Evolutionary conservation across 331 rosid species (phyloP), one percentile per base, ranked within the genome.

Genomic region (Rosa hybrid): DNA sequence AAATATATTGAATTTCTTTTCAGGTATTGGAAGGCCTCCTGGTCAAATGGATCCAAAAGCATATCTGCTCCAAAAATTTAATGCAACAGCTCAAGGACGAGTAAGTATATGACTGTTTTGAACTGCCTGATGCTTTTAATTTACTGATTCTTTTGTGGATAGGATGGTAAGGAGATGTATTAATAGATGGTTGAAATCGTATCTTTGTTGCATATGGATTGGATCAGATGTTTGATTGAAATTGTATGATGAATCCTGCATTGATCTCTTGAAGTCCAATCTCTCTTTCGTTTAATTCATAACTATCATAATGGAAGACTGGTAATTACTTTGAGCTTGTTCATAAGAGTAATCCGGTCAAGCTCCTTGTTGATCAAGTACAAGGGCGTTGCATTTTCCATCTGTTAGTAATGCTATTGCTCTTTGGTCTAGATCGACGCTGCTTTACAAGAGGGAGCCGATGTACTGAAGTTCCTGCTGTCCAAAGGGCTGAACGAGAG

Each of bases 21-120:
- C 67, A 96, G 99, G 98, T 77, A 96, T 93, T 46, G 99, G 97
- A 59, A 89, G 86, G 83, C 98, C 98, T 75, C 97, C 98, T 46
- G 98, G 99, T 74, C 98, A 93, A 88, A 96, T 96, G 99, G 99
- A 96, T 86, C 97, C 99, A 54, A 93, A 96, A 82, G 99, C 98
- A 50, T 96, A 90, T 86, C 83, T 96, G 88, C 99, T 96, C 76
- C 96, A 91, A 85, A 90, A 88, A 77, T 93, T 96, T 85, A 96
- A 90, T 50, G 78, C 85, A 72, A 86, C 85, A 9, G 92, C 99
- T 84, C 95, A 73, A 84, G 90, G 87, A 78, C 88, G 96, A 71
- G 99, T 96, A 86, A 88, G 96, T 90, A 78, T 16, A 17, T 5
- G 25, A 41, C 27, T 21, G 39, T 21, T 65, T 23, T 67, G 56